Percentiles rank a stretch among this genome's conserved stretches.
Evolutionary conservation across 148 eudicot genomes (phyloP).

Genomic region (Rhododendron vialii): DNA sequence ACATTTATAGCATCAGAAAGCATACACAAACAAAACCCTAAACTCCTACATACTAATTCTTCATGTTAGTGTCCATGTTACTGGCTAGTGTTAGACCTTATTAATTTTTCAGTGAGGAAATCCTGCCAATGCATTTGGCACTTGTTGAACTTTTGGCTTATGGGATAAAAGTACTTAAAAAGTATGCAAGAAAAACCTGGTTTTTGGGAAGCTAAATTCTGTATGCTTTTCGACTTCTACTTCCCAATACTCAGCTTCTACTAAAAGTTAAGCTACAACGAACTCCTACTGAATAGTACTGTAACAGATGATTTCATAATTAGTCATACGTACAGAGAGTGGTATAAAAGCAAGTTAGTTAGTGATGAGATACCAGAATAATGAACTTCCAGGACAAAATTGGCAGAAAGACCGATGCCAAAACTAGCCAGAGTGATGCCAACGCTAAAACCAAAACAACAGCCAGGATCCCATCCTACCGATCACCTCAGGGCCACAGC

Average conservation of each 20-base stretch:
- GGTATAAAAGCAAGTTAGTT: neutral
- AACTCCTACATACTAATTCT: neutral
- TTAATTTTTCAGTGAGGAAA: neutral
- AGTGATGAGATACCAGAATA: conserved; percentile 36
- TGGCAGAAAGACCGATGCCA: conserved; percentile 92
- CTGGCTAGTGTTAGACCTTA: neutral
- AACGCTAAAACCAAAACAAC: conserved; percentile 76
- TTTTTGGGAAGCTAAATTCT: neutral
- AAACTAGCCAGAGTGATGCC: conserved; percentile 84
- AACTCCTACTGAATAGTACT: neutral
- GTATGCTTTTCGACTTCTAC: neutral
- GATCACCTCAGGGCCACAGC: conserved; percentile 96
- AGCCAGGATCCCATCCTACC: conserved; percentile 99
- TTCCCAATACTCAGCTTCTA: neutral
- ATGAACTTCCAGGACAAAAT: conserved; percentile 55
- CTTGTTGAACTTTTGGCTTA: neutral
- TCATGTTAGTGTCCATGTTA: neutral
- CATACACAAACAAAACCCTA: neutral
- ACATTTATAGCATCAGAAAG: neutral
- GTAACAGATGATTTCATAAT: neutral
- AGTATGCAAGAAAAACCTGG: neutral
- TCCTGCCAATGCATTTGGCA: neutral
- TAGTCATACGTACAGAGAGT: neutral
- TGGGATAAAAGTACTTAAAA: neutral
- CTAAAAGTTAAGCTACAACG: neutral